Evolutionary conservation across 2,329 filamentous ascomycete species (phyloP).

Genomic region (Colletotrichum gigasporum): DNA sequence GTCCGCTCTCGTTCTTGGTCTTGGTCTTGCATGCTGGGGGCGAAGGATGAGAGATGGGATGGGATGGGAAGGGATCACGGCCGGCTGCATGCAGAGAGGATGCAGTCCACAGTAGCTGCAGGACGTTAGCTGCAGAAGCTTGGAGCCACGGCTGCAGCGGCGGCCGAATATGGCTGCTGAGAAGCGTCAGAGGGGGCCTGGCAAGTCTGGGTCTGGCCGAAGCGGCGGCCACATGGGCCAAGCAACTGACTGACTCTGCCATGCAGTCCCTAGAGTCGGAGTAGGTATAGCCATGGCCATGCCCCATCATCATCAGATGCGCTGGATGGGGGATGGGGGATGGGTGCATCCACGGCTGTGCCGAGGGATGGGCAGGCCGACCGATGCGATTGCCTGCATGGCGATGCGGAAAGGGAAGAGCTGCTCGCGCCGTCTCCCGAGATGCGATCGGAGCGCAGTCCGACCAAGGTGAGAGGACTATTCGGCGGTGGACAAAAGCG

Average conservation of each 20-base stretch:
- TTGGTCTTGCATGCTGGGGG: constrained; percentile 1
- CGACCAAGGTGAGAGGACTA: constrained; percentile 5
- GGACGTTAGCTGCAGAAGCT: constrained; percentile 29
- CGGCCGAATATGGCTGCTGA: constrained; percentile 28
- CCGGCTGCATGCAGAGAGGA: constrained; percentile 28
- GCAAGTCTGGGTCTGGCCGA: constrained; percentile 7
- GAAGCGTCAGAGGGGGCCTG: constrained; percentile 13
- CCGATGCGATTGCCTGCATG: constrained; percentile 20
- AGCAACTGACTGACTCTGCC: constrained; percentile 10
- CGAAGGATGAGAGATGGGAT: no score
- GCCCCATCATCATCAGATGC: constrained; percentile 8
- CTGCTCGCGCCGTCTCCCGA: constrained; percentile 19
- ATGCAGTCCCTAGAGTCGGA: no score
- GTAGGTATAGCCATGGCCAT: no score
- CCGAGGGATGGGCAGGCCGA: constrained; percentile 13
- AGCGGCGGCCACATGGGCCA: constrained; percentile 26
- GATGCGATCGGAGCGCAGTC: constrained; percentile 32
- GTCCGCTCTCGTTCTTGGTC: neutral
- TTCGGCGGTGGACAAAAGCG: constrained; percentile 17
- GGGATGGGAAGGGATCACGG: constrained; percentile 22
- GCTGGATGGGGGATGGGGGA: neutral
- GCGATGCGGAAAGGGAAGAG: constrained; percentile 18
- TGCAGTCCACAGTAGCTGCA: constrained; percentile 23
- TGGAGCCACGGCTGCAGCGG: constrained; percentile 28
- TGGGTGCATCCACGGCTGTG: neutral